phyloP scores from a whole-genome alignment of 2,329 filamentous ascomycete genomes.

The Fusarium continuum region DNA sequence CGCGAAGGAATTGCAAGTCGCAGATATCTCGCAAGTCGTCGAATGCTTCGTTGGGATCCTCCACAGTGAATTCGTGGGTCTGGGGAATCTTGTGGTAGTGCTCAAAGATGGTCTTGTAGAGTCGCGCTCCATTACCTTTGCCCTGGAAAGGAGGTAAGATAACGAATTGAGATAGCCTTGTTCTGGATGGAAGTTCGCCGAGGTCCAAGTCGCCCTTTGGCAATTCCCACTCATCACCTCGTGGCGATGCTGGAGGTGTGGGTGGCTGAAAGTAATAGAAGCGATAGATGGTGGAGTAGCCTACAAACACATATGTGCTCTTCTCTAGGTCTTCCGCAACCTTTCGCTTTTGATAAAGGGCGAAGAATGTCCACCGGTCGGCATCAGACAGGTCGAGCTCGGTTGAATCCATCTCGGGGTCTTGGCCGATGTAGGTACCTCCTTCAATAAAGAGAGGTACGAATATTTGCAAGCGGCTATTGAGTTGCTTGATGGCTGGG shows the following conservation, averaged over 20 bases:
- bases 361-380: slow-evolving; percentile 91
- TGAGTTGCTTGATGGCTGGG: slow-evolving; percentile 71
- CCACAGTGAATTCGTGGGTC: slow-evolving; percentile 86
- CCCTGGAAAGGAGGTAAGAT: slow-evolving; percentile 88
- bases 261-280: slow-evolving; percentile 73
- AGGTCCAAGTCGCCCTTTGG: slow-evolving; percentile 58
- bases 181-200: slow-evolving; percentile 74
- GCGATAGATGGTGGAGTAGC: slow-evolving; percentile 90
- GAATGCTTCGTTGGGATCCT: slow-evolving; percentile 90
- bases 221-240: slow-evolving; percentile 54
- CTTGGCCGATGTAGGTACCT: slow-evolving; percentile 74
- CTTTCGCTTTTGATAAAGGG: slow-evolving; percentile 76
- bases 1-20: slow-evolving; percentile 73
- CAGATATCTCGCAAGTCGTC: slow-evolving; percentile 81
- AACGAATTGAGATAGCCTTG: slow-evolving; percentile 92
- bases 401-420: slow-evolving; percentile 61
- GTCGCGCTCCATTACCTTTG: slow-evolving; percentile 77
- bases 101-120: slow-evolving; percentile 83
- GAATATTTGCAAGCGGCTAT: slow-evolving; percentile 84
- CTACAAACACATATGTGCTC: slow-evolving; percentile 80
- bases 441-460: slow-evolving; percentile 92
- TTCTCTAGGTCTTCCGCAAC: slow-evolving; percentile 52
- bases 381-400: slow-evolving; percentile 75
- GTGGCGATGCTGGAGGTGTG: slow-evolving; percentile 54
- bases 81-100: slow-evolving; percentile 72